A percentile compares a stretch with the other conserved stretches of the same genome.
These are phyloP conservation scores for Evernia prunastri DNA, from an alignment of 495 filamentous ascomycete species.

Conservation along the genomic window DNA sequence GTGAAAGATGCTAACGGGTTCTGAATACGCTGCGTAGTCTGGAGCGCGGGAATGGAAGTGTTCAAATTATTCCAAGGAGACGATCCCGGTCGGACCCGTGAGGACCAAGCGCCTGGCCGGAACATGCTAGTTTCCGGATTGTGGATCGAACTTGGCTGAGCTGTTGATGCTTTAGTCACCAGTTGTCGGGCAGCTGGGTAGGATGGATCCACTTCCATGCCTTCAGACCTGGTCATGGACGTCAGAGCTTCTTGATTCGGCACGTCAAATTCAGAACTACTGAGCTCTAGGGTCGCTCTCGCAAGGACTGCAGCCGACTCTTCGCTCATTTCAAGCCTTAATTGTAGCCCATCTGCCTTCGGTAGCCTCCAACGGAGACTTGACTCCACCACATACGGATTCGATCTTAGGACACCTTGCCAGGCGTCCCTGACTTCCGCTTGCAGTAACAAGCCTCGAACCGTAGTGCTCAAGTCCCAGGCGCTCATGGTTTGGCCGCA, in stretches of 20 bases:
- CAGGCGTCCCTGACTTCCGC: not conserved
- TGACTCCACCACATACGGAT: not conserved
- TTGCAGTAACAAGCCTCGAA: conserved; percentile 6
- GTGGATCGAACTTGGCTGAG: not conserved
- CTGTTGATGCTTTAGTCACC: too few relatives aligned
- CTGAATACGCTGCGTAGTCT: too few relatives aligned
- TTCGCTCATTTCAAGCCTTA: conserved; percentile 2
- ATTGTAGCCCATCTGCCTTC: not conserved
- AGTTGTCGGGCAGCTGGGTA: too few relatives aligned
- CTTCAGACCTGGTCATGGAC: not conserved
- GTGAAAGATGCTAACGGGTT: too few relatives aligned
- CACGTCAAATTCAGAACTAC: not conserved
- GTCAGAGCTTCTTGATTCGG: not conserved
- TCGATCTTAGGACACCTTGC: not conserved
- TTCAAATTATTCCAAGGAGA: too few relatives aligned
- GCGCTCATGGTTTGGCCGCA: not conserved
- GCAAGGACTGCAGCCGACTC: not conserved
- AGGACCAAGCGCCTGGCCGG: not conserved
- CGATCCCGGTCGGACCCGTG: not conserved
- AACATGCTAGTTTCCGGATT: not conserved
- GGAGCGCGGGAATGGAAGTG: too few relatives aligned
- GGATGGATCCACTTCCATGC: not conserved
- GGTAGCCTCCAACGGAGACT: conserved; percentile 4
- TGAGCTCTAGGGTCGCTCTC: not conserved
- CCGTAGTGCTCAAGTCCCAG: conserved; percentile 12